These are phyloP conservation scores for Pseudogymnoascus pannorum DNA, from an alignment of 2,329 filamentous ascomycete genomes.

Conservation along the genomic window DNA sequence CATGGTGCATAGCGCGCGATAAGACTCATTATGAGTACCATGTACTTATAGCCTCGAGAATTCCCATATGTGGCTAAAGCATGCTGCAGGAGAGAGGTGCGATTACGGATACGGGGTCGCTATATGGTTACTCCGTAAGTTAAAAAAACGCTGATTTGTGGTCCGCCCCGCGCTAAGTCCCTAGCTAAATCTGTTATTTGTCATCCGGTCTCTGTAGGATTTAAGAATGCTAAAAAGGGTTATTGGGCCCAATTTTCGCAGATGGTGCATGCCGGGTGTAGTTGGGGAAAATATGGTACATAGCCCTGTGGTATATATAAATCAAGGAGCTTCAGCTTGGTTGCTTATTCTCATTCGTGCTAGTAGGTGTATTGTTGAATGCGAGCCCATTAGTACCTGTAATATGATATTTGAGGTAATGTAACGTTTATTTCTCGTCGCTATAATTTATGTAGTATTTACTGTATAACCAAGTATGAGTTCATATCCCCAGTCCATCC, in stretches of 20 bases:
- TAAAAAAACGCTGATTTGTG: background rate
- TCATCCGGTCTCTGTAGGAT: background rate
- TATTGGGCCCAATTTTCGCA: background rate
- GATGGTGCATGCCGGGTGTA: background rate
- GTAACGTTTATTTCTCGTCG: background rate
- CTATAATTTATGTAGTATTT: background rate
- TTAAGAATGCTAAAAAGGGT: background rate
- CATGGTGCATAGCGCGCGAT: background rate
- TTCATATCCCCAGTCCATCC: background rate
- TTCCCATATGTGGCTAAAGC: background rate
- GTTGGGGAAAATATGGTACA: background rate
- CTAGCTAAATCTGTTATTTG: background rate
- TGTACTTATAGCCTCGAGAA: background rate
- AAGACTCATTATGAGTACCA: slow-evolving; percentile 6
- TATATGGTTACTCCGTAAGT: background rate
- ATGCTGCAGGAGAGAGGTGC: background rate
- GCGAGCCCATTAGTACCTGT: background rate
- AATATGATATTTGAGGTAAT: background rate
- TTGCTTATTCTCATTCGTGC: background rate
- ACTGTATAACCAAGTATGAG: background rate
- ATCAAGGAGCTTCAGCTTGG: background rate
- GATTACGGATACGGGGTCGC: background rate
- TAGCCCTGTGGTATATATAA: background rate
- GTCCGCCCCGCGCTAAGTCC: background rate
- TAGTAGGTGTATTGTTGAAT: background rate